These are phyloP conservation scores for Mucor plumbeus DNA, from an alignment of 371 early-diverging fungal genomes.

Conservation along the genomic window DNA sequence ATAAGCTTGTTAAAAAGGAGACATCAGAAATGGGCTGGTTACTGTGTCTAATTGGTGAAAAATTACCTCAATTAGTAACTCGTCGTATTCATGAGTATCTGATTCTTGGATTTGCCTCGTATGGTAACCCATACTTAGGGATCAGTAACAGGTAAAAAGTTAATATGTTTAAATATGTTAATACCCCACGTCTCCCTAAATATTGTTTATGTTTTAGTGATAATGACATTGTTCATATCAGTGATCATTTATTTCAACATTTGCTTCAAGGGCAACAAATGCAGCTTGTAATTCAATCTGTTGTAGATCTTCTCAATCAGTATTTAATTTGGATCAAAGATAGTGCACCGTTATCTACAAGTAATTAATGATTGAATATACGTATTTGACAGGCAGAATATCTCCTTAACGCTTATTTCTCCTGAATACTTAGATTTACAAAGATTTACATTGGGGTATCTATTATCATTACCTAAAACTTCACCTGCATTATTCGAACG, in stretches of 20 bases:
- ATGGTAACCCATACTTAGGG: conserved; percentile 36
- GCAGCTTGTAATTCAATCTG: conserved; percentile 19
- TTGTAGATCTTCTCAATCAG: conserved; percentile 21
- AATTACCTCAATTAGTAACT: conserved; percentile 29
- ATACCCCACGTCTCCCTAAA: conserved; percentile 6
- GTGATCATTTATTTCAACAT: conserved; percentile 28
- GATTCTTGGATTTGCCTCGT: conserved; percentile 25
- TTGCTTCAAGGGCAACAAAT: conserved; percentile 20
- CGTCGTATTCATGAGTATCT: conserved; percentile 38
- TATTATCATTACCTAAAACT: conserved; percentile 39
- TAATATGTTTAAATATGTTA: conserved; percentile 5
- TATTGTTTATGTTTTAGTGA: not conserved
- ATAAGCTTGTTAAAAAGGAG: conserved; percentile 19
- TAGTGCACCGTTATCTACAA: conserved; percentile 12
- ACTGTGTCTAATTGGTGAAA: conserved; percentile 32
- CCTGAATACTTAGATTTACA: conserved; percentile 21
- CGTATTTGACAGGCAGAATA: not conserved
- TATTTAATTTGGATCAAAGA: conserved; percentile 20
- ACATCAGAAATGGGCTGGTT: conserved; percentile 33
- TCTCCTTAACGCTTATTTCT: not conserved
- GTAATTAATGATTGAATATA: not conserved
- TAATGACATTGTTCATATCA: conserved; percentile 21
- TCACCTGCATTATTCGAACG: conserved; percentile 32
- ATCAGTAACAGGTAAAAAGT: conserved; percentile 20
- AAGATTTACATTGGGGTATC: conserved; percentile 31